Base-by-base conservation (phyloP, 2,329 filamentous ascomycete species). In the Epichloe uncinata region DNA sequence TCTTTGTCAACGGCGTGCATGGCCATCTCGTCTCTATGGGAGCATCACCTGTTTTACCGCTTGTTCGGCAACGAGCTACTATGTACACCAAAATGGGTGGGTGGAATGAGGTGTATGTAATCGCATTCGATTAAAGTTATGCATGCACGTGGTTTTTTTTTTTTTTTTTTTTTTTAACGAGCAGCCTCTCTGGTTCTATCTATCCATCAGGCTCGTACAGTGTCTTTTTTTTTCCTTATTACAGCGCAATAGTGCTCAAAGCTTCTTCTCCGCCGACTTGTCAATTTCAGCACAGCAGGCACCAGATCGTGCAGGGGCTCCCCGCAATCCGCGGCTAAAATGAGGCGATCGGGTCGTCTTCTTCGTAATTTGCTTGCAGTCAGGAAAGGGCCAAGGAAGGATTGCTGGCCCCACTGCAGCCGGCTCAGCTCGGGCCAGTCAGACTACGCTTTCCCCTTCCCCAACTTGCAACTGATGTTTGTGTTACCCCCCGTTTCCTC, bases 61-160 rank as follows among this genome's bases (percentile, higher is more conserved):
- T 45, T 50, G 35, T 48, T 50, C 40, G 51, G 51, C 44, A 46
- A 20, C 43, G 13, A 42, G 18, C 38, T 45, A 7, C 36, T 6
- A 22, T 22, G 22, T 45, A n/a, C 36, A 47, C 42, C 26, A 30
- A 9, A 3, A 30, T 30, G 26, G 26, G 26, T 30, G 26, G 3
- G 15, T n/a, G 35, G 35, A 37, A 37, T n/a, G 4, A 37, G 35
- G 18, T 6, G 22, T 22, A 6, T 40, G 44, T 20, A 20, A 18
- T 36, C 1, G 30, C 43, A 16, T 18, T 15, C 18, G n/a, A 45
- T 35, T 18, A 30, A 30, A 30, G 2, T 30, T 34, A 37, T 37
- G 35, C 35, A n/a, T n/a, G n/a, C n/a, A n/a, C n/a, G n/a, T n/a
- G n/a, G n/a, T n/a, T n/a, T n/a, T n/a, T n/a, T n/a, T n/a, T n/a